A percentile compares a stretch with the other conserved stretches of the same genome.
These are phyloP conservation scores for Acanthamoeba lenticulata DNA, from an alignment of 208 protist species.

Conservation along the genomic window DNA sequence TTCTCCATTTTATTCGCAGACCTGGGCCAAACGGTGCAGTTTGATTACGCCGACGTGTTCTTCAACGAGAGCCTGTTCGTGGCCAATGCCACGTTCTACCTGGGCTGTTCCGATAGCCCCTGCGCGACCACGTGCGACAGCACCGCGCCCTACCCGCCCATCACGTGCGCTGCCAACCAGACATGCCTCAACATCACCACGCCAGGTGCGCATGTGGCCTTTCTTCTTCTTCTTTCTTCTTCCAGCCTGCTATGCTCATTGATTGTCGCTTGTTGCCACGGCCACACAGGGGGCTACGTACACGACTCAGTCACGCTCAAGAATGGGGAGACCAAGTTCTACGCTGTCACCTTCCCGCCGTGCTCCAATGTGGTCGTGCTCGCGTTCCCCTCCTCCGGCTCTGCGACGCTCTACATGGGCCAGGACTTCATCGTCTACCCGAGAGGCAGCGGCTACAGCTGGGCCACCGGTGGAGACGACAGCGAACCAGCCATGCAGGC, in stretches of 20 bases:
- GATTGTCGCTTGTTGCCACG: too few species aligned
- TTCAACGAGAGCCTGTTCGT: neutral
- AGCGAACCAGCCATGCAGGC: neutral
- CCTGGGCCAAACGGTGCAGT: neutral
- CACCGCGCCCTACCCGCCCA: neutral
- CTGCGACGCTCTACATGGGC: neutral
- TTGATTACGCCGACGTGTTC: constrained; percentile 27
- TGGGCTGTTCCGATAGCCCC: neutral
- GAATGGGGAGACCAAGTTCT: neutral
- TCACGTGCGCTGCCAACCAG: neutral
- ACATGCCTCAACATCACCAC: constrained; percentile 23
- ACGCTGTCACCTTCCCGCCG: neutral
- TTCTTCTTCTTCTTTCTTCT: neutral
- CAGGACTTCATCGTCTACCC: neutral
- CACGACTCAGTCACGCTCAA: neutral
- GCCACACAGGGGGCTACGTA: neutral
- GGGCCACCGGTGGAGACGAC: neutral
- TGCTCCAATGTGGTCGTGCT: neutral
- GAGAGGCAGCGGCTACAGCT: neutral
- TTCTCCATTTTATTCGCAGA: too few species aligned
- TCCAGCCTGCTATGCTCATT: neutral
- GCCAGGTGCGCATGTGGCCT: neutral
- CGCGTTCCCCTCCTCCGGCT: neutral
- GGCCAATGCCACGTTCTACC: neutral
- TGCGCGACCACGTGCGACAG: neutral